Evolutionary conservation across 768 basidiomycete genomes (phyloP).

Genomic region (Austroboletus eburneus): DNA sequence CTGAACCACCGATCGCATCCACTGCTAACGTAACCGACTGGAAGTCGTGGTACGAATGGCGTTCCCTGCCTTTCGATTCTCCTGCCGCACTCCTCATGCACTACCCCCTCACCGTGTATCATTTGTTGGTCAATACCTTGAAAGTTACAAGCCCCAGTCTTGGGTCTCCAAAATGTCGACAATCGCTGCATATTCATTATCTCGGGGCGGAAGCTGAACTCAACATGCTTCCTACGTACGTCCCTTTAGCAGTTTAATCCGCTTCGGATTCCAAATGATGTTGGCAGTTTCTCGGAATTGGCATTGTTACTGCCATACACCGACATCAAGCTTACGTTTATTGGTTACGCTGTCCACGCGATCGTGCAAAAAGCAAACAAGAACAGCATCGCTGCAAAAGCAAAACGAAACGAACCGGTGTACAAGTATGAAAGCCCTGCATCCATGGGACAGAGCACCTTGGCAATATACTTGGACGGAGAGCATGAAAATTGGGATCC

Average conservation of each 20-base stretch:
- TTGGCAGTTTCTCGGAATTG: slow-evolving; percentile 41
- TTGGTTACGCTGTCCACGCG: slow-evolving; percentile 32
- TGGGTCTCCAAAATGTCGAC: slow-evolving; percentile 20
- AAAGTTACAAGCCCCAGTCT: slow-evolving; percentile 24
- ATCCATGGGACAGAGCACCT: slow-evolving; percentile 35
- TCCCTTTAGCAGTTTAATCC: not conserved
- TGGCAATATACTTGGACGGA: slow-evolving; percentile 36
- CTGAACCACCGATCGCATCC: slow-evolving; percentile 26
- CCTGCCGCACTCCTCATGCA: slow-evolving; percentile 43
- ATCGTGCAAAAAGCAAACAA: slow-evolving; percentile 31
- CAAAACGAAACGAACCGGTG: slow-evolving; percentile 26
- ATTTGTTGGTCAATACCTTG: slow-evolving; percentile 34
- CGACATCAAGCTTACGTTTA: slow-evolving; percentile 41
- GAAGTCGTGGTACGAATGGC: slow-evolving; percentile 45
- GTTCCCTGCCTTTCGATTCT: slow-evolving; percentile 39
- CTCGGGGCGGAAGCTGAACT: slow-evolving; percentile 40
- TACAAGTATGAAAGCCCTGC: slow-evolving; percentile 36
- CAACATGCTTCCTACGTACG: slow-evolving; percentile 38
- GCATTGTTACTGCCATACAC: slow-evolving; percentile 43
- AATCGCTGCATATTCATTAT: slow-evolving; percentile 32
- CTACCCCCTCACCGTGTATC: slow-evolving; percentile 40
- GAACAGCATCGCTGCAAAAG: slow-evolving; percentile 30
- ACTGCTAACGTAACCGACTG: slow-evolving; percentile 34
- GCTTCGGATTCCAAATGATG: not conserved
- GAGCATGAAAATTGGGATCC: slow-evolving; percentile 26